A percentile compares a stretch with the other conserved stretches of the same genome.
Evolutionary conservation across 176 grass and related monocot genomes (phyloP).

Genomic region (Tuctoria greenei): DNA sequence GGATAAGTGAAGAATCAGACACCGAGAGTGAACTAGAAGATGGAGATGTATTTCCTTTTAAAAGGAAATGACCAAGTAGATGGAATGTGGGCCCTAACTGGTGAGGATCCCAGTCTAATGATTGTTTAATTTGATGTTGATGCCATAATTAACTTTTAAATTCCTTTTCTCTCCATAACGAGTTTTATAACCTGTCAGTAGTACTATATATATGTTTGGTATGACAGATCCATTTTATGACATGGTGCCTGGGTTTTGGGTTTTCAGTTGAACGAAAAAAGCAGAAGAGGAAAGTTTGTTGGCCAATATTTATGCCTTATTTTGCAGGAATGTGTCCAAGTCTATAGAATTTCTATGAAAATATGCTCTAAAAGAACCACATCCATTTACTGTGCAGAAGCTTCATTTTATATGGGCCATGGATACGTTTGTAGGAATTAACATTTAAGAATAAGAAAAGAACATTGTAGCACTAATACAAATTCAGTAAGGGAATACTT

Average conservation of each 20-base stretch:
- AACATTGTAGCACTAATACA: no score
- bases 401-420: background rate
- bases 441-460: background rate
- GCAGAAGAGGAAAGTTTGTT: background rate
- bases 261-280: background rate
- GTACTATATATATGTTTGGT: background rate
- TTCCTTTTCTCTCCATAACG: background rate
- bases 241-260: background rate
- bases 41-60: background rate
- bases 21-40: slow-evolving; percentile 19
- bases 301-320: background rate
- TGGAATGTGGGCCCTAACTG: slow-evolving; percentile 19
- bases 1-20: slow-evolving; percentile 13
- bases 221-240: background rate
- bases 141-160: background rate
- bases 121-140: slow-evolving; percentile 9
- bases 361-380: background rate
- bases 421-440: background rate
- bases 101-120: background rate
- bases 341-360: background rate
- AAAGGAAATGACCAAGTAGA: slow-evolving; percentile 23
- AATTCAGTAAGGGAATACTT: background rate
- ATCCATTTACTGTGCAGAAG: no score
- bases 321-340: background rate
- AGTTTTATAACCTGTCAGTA: background rate